phyloP scores from a whole-genome alignment of 1,139 yeast species.

The Protomyces lactucae-debilis region DNA sequence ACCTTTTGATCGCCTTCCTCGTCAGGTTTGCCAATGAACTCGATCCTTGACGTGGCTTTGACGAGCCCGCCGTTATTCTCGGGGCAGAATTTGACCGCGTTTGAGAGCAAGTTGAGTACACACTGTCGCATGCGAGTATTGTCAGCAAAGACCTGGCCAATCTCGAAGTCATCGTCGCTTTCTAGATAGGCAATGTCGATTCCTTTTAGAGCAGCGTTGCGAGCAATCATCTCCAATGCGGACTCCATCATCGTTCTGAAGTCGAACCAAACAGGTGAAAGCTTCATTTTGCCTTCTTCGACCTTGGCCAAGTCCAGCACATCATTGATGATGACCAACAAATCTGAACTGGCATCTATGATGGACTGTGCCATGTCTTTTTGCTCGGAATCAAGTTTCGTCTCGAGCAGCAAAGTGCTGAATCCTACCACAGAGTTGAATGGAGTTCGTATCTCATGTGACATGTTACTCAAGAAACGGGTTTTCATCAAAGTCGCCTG shows the following conservation, averaged over 20 bases:
- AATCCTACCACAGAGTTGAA: conserved; percentile 86
- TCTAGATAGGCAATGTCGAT: conserved; percentile 10
- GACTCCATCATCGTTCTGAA: conserved; percentile 37
- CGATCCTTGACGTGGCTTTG: conserved; percentile 34
- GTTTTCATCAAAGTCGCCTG: conserved; percentile 51
- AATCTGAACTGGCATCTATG: conserved; percentile 68
- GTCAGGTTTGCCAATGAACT: conserved; percentile 19
- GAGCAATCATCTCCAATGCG: conserved; percentile 14
- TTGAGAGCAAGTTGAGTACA: conserved; percentile 80
- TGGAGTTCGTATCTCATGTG: conserved; percentile 84
- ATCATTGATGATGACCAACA: conserved; percentile 72
- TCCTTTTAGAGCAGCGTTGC: conserved; percentile 4
- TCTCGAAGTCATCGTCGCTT: background rate
- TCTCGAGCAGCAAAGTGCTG: conserved; percentile 81
- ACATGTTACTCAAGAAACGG: conserved; percentile 62
- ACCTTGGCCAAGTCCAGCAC: conserved; percentile 59
- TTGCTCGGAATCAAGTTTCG: conserved; percentile 70
- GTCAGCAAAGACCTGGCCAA: conserved; percentile 60
- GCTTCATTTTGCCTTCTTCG: conserved; percentile 71
- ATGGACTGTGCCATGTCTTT: conserved; percentile 76
- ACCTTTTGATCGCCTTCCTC: conserved; percentile 41
- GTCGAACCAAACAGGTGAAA: conserved; percentile 58
- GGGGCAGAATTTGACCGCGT: conserved; percentile 77
- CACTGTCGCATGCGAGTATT: conserved; percentile 81
- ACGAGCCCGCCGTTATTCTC: conserved; percentile 52